Conservation (phyloP, 2,329 filamentous ascomycete species). For the Diaporthe destruens region DNA sequence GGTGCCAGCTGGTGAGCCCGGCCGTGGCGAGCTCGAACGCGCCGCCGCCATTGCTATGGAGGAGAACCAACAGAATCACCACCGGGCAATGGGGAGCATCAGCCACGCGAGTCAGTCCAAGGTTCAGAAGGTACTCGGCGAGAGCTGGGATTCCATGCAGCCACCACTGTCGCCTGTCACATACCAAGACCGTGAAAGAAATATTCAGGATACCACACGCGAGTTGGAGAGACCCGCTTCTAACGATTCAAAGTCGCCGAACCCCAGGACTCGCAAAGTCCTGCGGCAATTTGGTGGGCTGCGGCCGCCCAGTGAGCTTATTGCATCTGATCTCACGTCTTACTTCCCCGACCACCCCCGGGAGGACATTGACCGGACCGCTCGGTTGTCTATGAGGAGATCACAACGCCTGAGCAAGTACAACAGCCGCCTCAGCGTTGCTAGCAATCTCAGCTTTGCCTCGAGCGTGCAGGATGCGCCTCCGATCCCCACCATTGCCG, state of each 20-base stretch:
- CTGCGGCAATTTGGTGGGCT: slow-evolving; percentile 90
- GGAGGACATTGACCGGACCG: slow-evolving; percentile 95
- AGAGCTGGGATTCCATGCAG: slow-evolving; percentile 84
- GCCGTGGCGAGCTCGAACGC: slow-evolving; percentile 85
- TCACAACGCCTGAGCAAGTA: slow-evolving; percentile 93
- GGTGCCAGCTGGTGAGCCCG: slow-evolving; percentile 92
- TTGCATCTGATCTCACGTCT: slow-evolving; percentile 93
- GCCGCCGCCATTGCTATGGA: slow-evolving; percentile 92
- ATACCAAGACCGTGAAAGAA: slow-evolving; percentile 76
- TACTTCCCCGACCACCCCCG: slow-evolving; percentile 97
- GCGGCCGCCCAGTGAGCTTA: slow-evolving; percentile 94
- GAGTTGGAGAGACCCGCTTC: slow-evolving; percentile 70
- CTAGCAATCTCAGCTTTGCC: slow-evolving; percentile 92
- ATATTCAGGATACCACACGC: slow-evolving; percentile 70
- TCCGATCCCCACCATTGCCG: slow-evolving; percentile 94
- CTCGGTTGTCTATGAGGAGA: slow-evolving; percentile 89
- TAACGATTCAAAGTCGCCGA: slow-evolving; percentile 58
- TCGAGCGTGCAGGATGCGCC: slow-evolving; percentile 94
- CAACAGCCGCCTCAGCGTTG: slow-evolving; percentile 91
- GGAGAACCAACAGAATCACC: slow-evolving; percentile 82
- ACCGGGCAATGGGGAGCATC: slow-evolving; percentile 70
- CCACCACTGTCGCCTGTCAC: slow-evolving; percentile 89
- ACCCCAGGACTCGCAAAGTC: slow-evolving; percentile 62
- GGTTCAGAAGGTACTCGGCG: slow-evolving; percentile 89
- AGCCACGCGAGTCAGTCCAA: slow-evolving; percentile 88